These are phyloP conservation scores for Globisporangium paddicum DNA, from an alignment of 352 stramenopile genomes.

Conservation along the genomic window DNA sequence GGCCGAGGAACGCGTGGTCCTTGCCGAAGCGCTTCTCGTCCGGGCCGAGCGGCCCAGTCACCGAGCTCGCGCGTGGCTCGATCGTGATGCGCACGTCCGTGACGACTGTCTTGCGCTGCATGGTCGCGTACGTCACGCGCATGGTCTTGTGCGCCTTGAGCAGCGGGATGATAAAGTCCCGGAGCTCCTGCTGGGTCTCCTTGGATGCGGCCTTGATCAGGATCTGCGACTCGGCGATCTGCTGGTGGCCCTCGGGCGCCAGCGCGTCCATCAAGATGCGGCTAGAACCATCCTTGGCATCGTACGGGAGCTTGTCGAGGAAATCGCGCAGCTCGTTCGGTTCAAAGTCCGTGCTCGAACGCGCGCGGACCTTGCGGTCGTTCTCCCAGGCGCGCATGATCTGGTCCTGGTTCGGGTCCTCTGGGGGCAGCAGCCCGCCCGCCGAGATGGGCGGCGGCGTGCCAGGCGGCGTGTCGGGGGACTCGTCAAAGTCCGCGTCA, in stretches of 20 bases:
- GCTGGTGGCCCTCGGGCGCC: conserved; percentile 30
- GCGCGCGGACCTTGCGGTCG: conserved; percentile 52
- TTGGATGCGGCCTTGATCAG: conserved; percentile 48
- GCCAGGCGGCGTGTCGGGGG: conserved; percentile 64
- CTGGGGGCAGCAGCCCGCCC: conserved; percentile 34
- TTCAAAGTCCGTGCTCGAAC: conserved; percentile 38
- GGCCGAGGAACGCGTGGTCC: conserved; percentile 66
- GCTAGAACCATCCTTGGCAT: conserved; percentile 54
- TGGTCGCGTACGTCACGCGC: conserved; percentile 59
- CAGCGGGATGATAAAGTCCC: conserved; percentile 58
- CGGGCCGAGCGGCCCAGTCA: conserved; percentile 42
- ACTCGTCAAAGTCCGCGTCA: conserved; percentile 32
- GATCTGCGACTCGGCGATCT: conserved; percentile 64
- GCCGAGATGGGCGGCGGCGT: conserved; percentile 71
- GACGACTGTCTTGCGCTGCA: conserved; percentile 69
- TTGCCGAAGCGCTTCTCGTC: conserved; percentile 63
- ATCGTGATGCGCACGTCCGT: conserved; percentile 77
- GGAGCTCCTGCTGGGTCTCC: conserved; percentile 52
- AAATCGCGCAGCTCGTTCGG: conserved; percentile 35
- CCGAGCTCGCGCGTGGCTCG: conserved; percentile 62
- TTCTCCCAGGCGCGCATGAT: conserved; percentile 64
- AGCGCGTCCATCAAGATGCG: conserved; percentile 58
- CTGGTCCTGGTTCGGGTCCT: conserved; percentile 55
- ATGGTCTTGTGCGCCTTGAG: conserved; percentile 69
- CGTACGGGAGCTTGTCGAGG: conserved; percentile 62